Evolutionary conservation across 2,329 filamentous ascomycete genomes (phyloP).

Genomic region (Penicillium sp.): DNA sequence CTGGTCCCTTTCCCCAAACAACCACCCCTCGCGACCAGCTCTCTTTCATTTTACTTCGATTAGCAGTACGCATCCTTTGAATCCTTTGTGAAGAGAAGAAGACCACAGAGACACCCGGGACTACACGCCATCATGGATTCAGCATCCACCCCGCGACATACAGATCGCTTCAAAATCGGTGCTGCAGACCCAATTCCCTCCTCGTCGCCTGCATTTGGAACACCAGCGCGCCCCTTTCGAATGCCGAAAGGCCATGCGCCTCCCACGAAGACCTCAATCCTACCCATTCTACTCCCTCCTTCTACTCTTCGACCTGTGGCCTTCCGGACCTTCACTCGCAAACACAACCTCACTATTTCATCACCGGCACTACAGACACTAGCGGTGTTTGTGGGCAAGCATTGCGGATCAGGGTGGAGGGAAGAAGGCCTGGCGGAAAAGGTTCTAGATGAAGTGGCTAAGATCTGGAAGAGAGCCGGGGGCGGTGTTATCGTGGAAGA

Average conservation of each 20-base stretch:
- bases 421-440: constrained; percentile 91
- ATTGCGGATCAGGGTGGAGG: constrained; percentile 94
- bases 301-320: constrained; percentile 84
- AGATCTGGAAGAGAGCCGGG: constrained; percentile 85
- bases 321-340: constrained; percentile 95
- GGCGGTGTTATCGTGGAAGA: constrained; percentile 91
- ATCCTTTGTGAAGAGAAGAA: not conserved
- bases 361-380: constrained; percentile 81
- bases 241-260: constrained; percentile 43
- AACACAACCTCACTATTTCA: constrained; percentile 89
- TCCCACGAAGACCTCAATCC: constrained; percentile 62
- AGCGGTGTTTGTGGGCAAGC: constrained; percentile 83
- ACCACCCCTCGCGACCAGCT: not conserved
- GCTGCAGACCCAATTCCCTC: constrained; percentile 67
- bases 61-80: not conserved
- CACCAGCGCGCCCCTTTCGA: constrained; percentile 72
- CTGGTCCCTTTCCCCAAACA: not conserved
- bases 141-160: constrained; percentile 21
- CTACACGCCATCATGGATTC: constrained; percentile 16
- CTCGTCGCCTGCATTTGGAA: constrained; percentile 86
- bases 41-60: not conserved
- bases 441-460: constrained; percentile 86
- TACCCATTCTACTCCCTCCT: constrained; percentile 86
- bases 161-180: constrained; percentile 26
- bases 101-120: not conserved